A percentile compares a stretch with the other conserved stretches of the same genome.
Conservation (phyloP, 805 yeast genomes). For the Pichia heedii region DNA sequence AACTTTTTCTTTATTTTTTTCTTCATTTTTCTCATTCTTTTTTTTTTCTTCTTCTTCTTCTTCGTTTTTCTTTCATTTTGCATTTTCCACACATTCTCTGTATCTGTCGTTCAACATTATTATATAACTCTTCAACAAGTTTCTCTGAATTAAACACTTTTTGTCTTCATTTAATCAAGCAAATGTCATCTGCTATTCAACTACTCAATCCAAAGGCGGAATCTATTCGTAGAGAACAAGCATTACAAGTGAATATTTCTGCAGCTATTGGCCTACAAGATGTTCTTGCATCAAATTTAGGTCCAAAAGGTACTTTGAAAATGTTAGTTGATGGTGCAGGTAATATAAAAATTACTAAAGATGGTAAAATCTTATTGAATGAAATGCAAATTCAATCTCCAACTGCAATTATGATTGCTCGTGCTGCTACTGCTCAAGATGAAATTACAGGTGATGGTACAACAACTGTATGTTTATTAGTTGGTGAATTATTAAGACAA, state of each 20-base stretch:
- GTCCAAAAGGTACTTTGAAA: conserved; percentile 95
- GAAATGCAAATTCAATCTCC: conserved; percentile 97
- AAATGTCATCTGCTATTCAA: conserved; percentile 61
- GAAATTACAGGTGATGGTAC: conserved; percentile 99
- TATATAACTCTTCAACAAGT: neutral
- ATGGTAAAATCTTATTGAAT: conserved; percentile 84
- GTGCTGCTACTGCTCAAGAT: conserved; percentile 98
- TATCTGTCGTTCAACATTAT: too few relatives aligned
- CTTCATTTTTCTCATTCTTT: too few relatives aligned
- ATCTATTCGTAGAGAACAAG: conserved; percentile 91
- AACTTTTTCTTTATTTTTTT: too few relatives aligned
- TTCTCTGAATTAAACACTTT: neutral
- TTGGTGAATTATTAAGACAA: conserved; percentile 90
- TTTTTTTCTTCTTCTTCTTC: too few relatives aligned
- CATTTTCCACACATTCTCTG: too few relatives aligned
- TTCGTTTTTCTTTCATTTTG: too few relatives aligned
- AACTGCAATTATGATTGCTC: conserved; percentile 83
- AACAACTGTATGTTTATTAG: conserved; percentile 87
- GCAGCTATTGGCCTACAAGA: conserved; percentile 97
- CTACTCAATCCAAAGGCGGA: conserved; percentile 95
- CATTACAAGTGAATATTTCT: conserved; percentile 85
- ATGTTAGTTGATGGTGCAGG: conserved; percentile 98
- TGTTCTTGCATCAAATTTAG: conserved; percentile 83
- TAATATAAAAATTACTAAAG: conserved; percentile 88
- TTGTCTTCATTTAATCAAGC: too few relatives aligned